Percentiles rank a stretch among this genome's conserved stretches.
Conservation (phyloP, 176 grass and related monocot species). For the Oropetium thomaeum region DNA sequence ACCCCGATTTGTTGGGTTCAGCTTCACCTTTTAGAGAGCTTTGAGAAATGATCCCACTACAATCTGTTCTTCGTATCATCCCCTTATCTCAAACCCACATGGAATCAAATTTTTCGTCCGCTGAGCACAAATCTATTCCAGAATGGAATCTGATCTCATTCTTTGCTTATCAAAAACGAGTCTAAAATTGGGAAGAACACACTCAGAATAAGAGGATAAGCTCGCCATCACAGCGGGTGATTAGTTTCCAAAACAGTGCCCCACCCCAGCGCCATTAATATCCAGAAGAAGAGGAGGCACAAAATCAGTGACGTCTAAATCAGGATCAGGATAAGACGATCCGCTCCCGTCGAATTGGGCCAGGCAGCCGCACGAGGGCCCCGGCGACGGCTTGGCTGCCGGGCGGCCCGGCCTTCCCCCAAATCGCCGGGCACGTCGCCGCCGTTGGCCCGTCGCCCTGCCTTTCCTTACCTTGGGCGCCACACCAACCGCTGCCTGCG, state of each 20-base stretch:
- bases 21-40: no score
- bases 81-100: no score
- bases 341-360: neutral
- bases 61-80: no score
- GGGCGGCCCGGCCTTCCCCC: neutral
- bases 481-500: slow-evolving; percentile 20
- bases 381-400: neutral
- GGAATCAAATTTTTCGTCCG: neutral
- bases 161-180: neutral
- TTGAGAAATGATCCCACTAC: no score
- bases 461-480: neutral
- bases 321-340: neutral
- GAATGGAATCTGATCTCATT: neutral
- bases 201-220: neutral
- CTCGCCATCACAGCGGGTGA: neutral
- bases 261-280: neutral
- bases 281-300: neutral
- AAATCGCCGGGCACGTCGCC: slow-evolving; percentile 13
- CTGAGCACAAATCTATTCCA: neutral
- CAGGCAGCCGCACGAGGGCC: neutral
- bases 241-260: neutral
- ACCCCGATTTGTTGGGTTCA: no score
- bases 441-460: neutral
- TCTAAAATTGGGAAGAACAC: neutral
- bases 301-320: no score